Conservation (phyloP, 768 basidiomycete genomes). For the Ramaria rubella region DNA sequence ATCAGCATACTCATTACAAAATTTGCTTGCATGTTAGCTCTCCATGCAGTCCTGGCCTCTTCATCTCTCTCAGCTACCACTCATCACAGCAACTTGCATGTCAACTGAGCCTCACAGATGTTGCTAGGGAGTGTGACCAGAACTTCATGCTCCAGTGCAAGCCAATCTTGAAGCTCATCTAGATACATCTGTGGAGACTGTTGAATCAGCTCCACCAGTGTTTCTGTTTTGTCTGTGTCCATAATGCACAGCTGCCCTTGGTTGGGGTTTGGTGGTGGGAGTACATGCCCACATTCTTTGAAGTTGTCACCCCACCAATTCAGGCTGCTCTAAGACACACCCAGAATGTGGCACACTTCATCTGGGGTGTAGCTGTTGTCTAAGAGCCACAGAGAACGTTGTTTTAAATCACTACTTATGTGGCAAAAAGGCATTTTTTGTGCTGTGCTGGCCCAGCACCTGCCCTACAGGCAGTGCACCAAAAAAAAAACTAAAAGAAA, state of each 20-base stretch:
- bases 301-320: background rate
- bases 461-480: no score
- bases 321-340: background rate
- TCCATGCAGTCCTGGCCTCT: conserved; percentile 10
- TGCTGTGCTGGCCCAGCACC: no score
- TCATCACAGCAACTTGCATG: conserved; percentile 20
- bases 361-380: background rate
- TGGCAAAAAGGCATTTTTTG: background rate
- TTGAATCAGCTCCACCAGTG: background rate
- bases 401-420: no score
- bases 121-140: conserved; percentile 17
- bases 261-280: background rate
- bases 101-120: no score
- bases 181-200: conserved; percentile 18
- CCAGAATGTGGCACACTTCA: background rate
- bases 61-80: conserved; percentile 17
- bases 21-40: no score
- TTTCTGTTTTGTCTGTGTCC: background rate
- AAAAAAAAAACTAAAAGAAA: no score
- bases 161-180: no score
- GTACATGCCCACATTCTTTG: background rate
- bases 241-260: background rate
- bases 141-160: no score
- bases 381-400: background rate
- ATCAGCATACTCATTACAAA: no score